Evolutionary conservation across 345 rosid species (phyloP), one percentile per base, ranked within the genome.

Genomic region (Turritis glabra): DNA sequence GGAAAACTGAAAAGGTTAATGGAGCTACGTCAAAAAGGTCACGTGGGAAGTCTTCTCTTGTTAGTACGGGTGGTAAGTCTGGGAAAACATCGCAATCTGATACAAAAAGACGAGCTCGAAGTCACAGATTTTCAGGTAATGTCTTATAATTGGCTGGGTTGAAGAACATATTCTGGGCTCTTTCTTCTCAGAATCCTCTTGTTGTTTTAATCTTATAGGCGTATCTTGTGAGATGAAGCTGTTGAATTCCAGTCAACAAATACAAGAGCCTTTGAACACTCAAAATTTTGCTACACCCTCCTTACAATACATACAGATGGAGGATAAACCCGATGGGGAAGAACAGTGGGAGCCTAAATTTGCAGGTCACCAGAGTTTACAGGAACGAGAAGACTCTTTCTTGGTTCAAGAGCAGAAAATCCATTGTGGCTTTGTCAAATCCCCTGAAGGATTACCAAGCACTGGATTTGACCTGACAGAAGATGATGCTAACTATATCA

Each of bases 391-490:
- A 76, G 83, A 83, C 37, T 92, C 96, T 27, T 95, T 95, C 83
- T 77, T 85, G 80, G 96, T 77, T 26, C 86, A 65, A 64, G 94
- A 92, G 64, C 84, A 92, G 79, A 90, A 83, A 76, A 83, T 92
- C 72, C 86, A 90, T 63, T 92, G 99, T 85, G 98, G 98, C n/a
- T 95, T 95, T 85, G 90, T 95, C 71, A 90, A 84, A 87, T 83
- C 85, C 58, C 92, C 97, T 15, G 68, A 84, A 80, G 97, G 92
- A 64, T 86, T 80, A 66, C 86, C 89, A 21, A 90, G 91, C 70
- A 87, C 98, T 63, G 99, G 98, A 53, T 95, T 95, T 82, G 99
- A 95, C 85, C 78, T 92, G 82, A 67, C 91, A 4, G 98, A 92
- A 90, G 98, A 90, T 82, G 99, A 95, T 81, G 60, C 77, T 40